Percentiles rank a stretch among this genome's conserved stretches.
These are phyloP conservation scores for Paraleonurus japonicus DNA, from an alignment of 257 asterid genomes.

Conservation along the genomic window DNA sequence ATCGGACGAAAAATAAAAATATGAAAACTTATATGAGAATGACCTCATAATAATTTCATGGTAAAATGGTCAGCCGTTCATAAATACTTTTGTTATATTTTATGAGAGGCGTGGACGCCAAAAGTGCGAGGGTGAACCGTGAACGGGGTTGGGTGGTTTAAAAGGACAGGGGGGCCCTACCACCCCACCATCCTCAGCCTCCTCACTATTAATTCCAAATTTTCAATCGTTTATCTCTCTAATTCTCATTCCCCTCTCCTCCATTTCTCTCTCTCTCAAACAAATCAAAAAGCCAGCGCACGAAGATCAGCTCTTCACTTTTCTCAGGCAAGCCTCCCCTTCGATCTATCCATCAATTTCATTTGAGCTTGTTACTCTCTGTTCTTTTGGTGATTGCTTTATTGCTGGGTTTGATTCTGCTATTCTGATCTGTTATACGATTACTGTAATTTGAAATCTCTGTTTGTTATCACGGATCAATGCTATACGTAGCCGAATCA, in stretches of 20 bases:
- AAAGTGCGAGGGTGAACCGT: not conserved
- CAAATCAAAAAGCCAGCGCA: slow-evolving; percentile 19
- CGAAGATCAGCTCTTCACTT: slow-evolving; percentile 17
- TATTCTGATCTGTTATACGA: slow-evolving; percentile 22
- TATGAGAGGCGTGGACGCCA: not conserved
- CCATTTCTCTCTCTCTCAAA: slow-evolving; percentile 21
- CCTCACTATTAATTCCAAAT: slow-evolving; percentile 48
- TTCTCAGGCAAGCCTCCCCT: slow-evolving; percentile 27
- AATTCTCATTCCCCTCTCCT: slow-evolving; percentile 13
- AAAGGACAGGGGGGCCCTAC: not conserved
- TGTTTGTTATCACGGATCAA: slow-evolving; percentile 18
- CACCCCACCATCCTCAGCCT: slow-evolving; percentile 8
- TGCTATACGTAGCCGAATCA: not conserved
- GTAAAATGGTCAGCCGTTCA: too few relatives aligned
- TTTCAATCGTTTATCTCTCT: slow-evolving; percentile 27
- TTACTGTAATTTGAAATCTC: not conserved
- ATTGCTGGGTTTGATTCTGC: not conserved
- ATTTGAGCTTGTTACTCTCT: not conserved
- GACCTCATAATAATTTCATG: too few relatives aligned
- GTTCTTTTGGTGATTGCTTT: not conserved
- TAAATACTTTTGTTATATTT: not conserved
- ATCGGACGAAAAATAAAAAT: too few relatives aligned
- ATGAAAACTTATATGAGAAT: too few relatives aligned
- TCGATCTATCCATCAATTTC: slow-evolving; percentile 23
- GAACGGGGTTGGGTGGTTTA: not conserved